phyloP scores from a whole-genome alignment of 108 stramenopile genomes.

The Nannochloropsis gaditana region DNA sequence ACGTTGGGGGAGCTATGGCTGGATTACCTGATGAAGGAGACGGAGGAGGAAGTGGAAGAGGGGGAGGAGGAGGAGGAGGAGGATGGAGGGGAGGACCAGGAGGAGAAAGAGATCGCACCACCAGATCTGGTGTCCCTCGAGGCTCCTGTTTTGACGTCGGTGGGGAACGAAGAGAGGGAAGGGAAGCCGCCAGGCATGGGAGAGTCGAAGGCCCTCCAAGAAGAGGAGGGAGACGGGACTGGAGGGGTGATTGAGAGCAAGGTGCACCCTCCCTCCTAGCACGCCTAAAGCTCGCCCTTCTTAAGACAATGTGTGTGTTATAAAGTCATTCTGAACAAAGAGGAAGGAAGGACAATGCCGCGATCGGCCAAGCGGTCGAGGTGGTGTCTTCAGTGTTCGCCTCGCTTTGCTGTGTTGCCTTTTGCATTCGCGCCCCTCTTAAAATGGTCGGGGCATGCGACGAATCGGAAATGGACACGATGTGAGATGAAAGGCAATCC shows the following conservation, averaged over 20 bases:
- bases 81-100: neutral
- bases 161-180: neutral
- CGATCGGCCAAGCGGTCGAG: no score
- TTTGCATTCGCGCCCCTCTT: no score
- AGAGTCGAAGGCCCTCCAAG: neutral
- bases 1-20: neutral
- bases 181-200: neutral
- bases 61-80: neutral
- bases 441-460: no score
- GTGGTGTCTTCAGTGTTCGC: no score
- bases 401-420: no score
- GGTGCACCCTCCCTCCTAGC: neutral
- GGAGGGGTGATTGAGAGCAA: neutral
- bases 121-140: neutral
- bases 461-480: no score
- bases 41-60: slow-evolving; percentile 9
- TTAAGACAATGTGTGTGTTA: no score
- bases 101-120: neutral
- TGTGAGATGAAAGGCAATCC: no score
- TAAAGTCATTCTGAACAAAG: no score
- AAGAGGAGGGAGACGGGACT: neutral
- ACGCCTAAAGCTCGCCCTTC: no score
- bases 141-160: neutral
- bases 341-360: no score
- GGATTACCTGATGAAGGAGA: slow-evolving; percentile 6